Base-by-base conservation (phyloP, 2,329 filamentous ascomycete genomes). In the Microcera coccophila region DNA sequence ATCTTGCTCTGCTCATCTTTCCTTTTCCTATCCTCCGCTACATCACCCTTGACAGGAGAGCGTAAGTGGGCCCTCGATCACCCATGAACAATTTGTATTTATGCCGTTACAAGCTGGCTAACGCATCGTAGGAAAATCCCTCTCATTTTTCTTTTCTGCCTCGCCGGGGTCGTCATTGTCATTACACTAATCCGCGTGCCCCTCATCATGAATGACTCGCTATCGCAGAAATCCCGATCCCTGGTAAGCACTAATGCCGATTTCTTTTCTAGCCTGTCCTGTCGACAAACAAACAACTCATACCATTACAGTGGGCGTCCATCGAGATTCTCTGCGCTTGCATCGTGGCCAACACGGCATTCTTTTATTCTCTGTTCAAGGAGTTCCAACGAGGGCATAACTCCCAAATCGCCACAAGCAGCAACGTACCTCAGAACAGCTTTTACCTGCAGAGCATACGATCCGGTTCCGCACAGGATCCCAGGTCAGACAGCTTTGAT, bases 311-410 rank as follows among this genome's bases (percentile, higher is more conserved):
- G 60, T 62, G 60, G 60, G 60, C 60, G 20, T 59, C 60, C 3
- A 53, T 63, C 31, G 60, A 62, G 45, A 62, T 62, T n/a, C 47
- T 62, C 1, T 62, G 60, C 48, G 59, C 57, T 2, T 63, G 60
- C 29, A 42, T 63, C 17, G 60, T 62, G 11, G 54, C 60, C 20
- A 62, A 62, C 28, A 58, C 60, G 0, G 50, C 60, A 2, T 62
- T 62, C 36, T 63, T 50, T 32, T 63, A 58, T 44, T 58, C 59
- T 0, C 38, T 62, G 0, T 19, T 59, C 5, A 59, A 59, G 32
- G 60, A 62, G 4, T 32, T 57, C 9, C 50, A 61, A 21, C 48
- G 55, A 26, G 49, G 52, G 15, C 59, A 62, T 35, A 52, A 59
- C 8, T 32, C 38, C 15, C 39, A 29, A 12, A 24, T 28, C 15